A percentile compares a stretch with the other conserved stretches of the same genome.
phyloP scores from a whole-genome alignment of 306 rosid genomes.

The peach (Prunus persica) region Prunus_persica_NCBIv2 NC_034012.1:3479001-3479500 shows the following conservation, averaged over 20 bases:
- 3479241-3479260: slow-evolving; percentile 28
- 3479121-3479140: no score
- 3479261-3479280: slow-evolving; percentile 34
- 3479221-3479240: slow-evolving; percentile 15
- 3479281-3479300: slow-evolving; percentile 34
- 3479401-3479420: slow-evolving; percentile 26
- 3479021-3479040: neutral
- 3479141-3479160: no score
- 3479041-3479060: no score
- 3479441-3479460: slow-evolving; percentile 9
- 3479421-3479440: slow-evolving; percentile 14
- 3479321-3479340: slow-evolving; percentile 30
- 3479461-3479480: neutral
- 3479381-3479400: slow-evolving; percentile 31
- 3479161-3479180: no score
- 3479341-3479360: slow-evolving; percentile 40
- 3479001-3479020: neutral
- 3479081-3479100: no score
- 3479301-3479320: slow-evolving; percentile 36
- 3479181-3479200: neutral
- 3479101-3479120: no score
- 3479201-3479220: slow-evolving; percentile 7
- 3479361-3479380: slow-evolving; percentile 35
- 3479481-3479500: neutral
- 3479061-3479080: no score